Evolutionary conservation across 306 rosid genomes (phyloP), one percentile per base, ranked within the genome.

Genomic region (Rubus parviflorus): DNA sequence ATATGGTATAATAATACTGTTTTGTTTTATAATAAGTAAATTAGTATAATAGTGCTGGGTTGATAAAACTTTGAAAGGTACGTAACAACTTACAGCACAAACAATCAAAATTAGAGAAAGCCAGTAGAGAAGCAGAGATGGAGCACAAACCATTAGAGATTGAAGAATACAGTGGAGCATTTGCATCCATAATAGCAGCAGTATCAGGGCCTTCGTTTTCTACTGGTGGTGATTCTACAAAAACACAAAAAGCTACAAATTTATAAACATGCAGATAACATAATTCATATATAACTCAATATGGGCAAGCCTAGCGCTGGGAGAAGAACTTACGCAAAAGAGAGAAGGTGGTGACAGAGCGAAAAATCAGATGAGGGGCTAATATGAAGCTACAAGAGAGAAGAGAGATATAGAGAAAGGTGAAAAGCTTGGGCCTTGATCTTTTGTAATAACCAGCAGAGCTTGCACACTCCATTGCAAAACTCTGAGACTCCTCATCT

Each of bases 301-400:
- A 70, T 42, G 48, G 67, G 7, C 20, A n/a, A 15, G 42, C 1
- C 2, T 30, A 37, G n/a, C n/a, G 42, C 30, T 8, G 43, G 58
- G 42, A n/a, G 4, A 17, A 40, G 52, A 66, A 40, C 84, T 85
- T 89, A 89, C 98, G 78, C 13, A 84, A 46, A 54, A 79, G 77
- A 54, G 91, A 73, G 5, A 81, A 57, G 57, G 72, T 38, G 79
- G 83, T 85, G 58, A 81, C 76, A 37, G 72, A 58, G 51, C 68
- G 47, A 72, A 92, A 80, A 87, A 61, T 61, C 4, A 95, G 87
- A 43, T 83, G 84, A 23, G 92, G 87, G 7, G 90, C 86, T 0
- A 90, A 61, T 1, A 88, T 78, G 75, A 89, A 78, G 85, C 77
- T 51, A 25, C 85, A 89, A 17, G 89, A 92, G 81, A 92, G 89